Conservation (phyloP, 768 basidiomycete genomes). For the Cyclocybe aegerita region DNA sequence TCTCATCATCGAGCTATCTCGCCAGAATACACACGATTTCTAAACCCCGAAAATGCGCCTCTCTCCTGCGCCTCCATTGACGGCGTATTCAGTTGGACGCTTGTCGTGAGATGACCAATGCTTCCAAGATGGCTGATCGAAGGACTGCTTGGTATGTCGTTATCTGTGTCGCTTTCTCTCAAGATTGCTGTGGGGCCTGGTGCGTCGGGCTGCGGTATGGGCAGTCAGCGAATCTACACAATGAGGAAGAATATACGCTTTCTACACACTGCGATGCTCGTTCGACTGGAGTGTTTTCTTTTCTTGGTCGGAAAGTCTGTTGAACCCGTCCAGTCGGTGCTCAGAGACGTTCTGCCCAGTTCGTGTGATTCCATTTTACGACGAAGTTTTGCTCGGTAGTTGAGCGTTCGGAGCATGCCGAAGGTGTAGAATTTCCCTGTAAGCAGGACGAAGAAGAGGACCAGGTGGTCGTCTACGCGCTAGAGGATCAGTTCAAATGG, state of each 20-base stretch:
- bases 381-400: conserved; percentile 33
- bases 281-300: conserved; percentile 2
- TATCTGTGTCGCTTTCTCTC: too few relatives aligned
- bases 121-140: background rate
- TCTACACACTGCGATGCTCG: background rate
- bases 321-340: conserved; percentile 26
- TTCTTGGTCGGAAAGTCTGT: conserved; percentile 5
- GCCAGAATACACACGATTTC: conserved; percentile 13
- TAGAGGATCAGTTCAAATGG: conserved; percentile 4
- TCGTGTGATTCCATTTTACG: conserved; percentile 36
- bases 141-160: background rate
- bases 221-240: background rate
- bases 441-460: conserved; percentile 47
- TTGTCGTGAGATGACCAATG: conserved; percentile 6
- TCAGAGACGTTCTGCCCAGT: conserved; percentile 40
- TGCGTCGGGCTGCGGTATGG: too few relatives aligned
- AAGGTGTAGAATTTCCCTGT: conserved; percentile 50
- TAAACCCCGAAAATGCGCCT: conserved; percentile 4
- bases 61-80: conserved; percentile 14
- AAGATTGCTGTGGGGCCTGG: too few relatives aligned
- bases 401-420: conserved; percentile 39
- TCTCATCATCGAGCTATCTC: background rate
- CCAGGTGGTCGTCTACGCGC: conserved; percentile 36
- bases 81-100: conserved; percentile 13
- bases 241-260: background rate